Conservation (phyloP, 2,329 filamentous ascomycete genomes). For the Scedosporium apiospermum region DNA sequence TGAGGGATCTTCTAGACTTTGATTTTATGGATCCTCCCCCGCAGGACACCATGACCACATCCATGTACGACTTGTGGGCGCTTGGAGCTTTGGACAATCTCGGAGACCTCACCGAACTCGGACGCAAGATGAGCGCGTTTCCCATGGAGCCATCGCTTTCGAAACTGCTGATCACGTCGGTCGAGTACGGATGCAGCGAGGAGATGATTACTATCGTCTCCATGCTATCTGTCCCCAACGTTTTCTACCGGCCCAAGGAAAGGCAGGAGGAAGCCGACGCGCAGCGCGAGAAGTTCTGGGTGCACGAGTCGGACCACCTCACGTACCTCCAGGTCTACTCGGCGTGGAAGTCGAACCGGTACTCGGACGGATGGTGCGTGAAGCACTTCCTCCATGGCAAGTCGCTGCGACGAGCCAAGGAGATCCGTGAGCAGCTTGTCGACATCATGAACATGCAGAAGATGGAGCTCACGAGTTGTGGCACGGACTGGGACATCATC, state of each 20-base stretch:
- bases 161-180: slow-evolving; percentile 86
- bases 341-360: slow-evolving; percentile 88
- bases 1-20: slow-evolving; percentile 90
- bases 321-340: slow-evolving; percentile 93
- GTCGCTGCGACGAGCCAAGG: slow-evolving; percentile 79
- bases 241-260: slow-evolving; percentile 96
- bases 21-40: slow-evolving; percentile 99
- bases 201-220: slow-evolving; percentile 98
- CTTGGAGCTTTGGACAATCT: slow-evolving; percentile 89
- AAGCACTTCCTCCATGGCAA: slow-evolving; percentile 95
- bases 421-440: slow-evolving; percentile 85
- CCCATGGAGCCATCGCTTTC: slow-evolving; percentile 96
- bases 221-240: slow-evolving; percentile 92
- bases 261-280: slow-evolving; percentile 93
- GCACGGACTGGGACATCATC: slow-evolving; percentile 94
- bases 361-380: slow-evolving; percentile 83
- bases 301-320: slow-evolving; percentile 92
- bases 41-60: slow-evolving; percentile 95
- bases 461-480: slow-evolving; percentile 78
- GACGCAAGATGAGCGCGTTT: slow-evolving; percentile 90
- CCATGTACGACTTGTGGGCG: slow-evolving; percentile 95
- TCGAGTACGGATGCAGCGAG: slow-evolving; percentile 85
- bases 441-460: slow-evolving; percentile 92
- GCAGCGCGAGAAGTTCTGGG: slow-evolving; percentile 95
- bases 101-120: slow-evolving; percentile 79